Evolutionary conservation across 148 eudicot genomes (phyloP), one percentile per base, ranked within the genome.

Genomic region (Cornus suecica): DNA sequence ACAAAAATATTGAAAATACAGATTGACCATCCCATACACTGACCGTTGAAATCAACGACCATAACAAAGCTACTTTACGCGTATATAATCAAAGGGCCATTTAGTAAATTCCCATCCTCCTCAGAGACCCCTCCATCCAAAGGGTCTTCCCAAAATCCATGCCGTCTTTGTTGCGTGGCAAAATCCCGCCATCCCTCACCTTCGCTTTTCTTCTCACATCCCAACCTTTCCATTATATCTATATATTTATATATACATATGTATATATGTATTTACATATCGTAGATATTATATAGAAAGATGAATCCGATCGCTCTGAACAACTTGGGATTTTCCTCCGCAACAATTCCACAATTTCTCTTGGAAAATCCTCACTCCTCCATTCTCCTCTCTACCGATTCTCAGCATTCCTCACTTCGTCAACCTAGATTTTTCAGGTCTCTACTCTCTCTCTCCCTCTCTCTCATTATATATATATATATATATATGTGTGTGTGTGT

Each of bases 141-240:
- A 23, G 25, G 75, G 30, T 34, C 45, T 45, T 4, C 22, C 67
- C 52, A 61, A 61, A 61, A 61, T 24, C n/a, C 66, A 61, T 23
- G 75, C 71, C 77, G 77, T 29, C 70, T 74, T 66, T 74, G 77
- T n/a, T 74, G 77, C 77, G 70, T 65, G 29, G 70, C 45, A 48
- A 74, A 65, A 74, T 74, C 77, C 70, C 77, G 70, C 77, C 77
- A 41, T 20, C 77, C 68, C 22, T 8, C 10, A 4, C 15, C 22
- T 25, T 27, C 11, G 1, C 14, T 70, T 48, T 41, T 23, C 60
- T 18, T 10, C 20, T 31, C 27, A 18, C 41, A 28, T 29, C 29
- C 37, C 51, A 41, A 23, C 26, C 11, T 73, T 62, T 18, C 68
- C 68, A 31, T 28, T 31, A 24, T 37, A 62, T 37, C 34, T 34